phyloP scores from a whole-genome alignment of 805 yeast genomes.

The Candida xyloterini region DNA sequence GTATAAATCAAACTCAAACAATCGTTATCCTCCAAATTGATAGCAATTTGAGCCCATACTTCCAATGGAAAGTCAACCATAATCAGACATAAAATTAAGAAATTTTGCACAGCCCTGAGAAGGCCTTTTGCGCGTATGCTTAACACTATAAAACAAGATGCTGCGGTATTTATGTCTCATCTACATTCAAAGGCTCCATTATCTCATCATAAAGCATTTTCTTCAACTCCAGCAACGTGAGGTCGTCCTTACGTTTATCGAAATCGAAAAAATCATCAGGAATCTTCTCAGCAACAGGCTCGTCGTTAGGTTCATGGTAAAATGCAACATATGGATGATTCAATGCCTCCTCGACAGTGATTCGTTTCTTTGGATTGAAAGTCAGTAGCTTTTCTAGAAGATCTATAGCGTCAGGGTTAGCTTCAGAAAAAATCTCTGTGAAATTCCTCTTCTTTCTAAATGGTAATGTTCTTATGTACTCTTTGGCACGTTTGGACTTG shows the following conservation, averaged over 20 bases:
- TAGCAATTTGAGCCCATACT: slow-evolving; percentile 20
- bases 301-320: slow-evolving; percentile 95
- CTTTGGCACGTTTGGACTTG: slow-evolving; percentile 80
- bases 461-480: slow-evolving; percentile 80
- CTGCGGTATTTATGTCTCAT: neutral
- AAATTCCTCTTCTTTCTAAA: slow-evolving; percentile 61
- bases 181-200: slow-evolving; percentile 43
- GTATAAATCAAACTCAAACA: slow-evolving; percentile 11
- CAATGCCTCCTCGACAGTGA: slow-evolving; percentile 81
- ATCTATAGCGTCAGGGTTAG: slow-evolving; percentile 68
- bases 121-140: neutral
- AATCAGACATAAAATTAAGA: neutral
- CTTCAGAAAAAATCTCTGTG: slow-evolving; percentile 44
- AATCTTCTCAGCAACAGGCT: slow-evolving; percentile 80
- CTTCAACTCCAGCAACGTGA: slow-evolving; percentile 74
- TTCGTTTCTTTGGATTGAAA: slow-evolving; percentile 80
- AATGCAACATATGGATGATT: slow-evolving; percentile 79
- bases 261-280: slow-evolving; percentile 88
- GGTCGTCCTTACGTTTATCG: slow-evolving; percentile 77
- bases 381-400: slow-evolving; percentile 65
- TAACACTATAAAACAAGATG: neutral
- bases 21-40: slow-evolving; percentile 10
- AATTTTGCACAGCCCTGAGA: neutral
- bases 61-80: slow-evolving; percentile 20
- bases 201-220: slow-evolving; percentile 77